Percentiles rank a stretch among this genome's conserved stretches.
Evolutionary conservation across 2,329 filamentous ascomycete species (phyloP).

Genomic region (Aspergillus floridensis): DNA sequence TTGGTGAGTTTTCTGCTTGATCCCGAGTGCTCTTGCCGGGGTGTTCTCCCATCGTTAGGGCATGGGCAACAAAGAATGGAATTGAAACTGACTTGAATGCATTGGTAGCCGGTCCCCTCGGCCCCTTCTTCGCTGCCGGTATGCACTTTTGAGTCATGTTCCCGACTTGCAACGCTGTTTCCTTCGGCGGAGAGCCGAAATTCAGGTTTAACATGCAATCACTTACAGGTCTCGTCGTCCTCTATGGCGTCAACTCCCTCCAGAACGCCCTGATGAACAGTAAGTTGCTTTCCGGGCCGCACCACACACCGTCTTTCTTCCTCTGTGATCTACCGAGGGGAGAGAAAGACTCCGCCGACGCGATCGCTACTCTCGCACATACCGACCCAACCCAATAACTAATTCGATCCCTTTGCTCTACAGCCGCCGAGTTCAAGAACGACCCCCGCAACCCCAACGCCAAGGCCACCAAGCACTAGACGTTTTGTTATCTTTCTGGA

Average conservation of each 20-base stretch:
- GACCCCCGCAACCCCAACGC: conserved; percentile 74
- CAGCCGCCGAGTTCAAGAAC: conserved; percentile 94
- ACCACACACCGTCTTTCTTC: no score
- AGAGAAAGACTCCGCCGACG: no score
- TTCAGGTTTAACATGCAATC: no score
- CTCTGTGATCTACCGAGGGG: no score
- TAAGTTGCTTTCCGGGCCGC: conserved; percentile 50
- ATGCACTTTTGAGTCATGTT: conserved; percentile 47
- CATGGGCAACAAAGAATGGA: conserved; percentile 16
- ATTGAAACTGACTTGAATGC: conserved; percentile 28
- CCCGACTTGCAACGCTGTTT: background rate
- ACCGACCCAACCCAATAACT: conserved; percentile 8
- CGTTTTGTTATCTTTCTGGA: conserved; percentile 12
- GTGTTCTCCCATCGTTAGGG: background rate
- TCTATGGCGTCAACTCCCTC: conserved; percentile 86
- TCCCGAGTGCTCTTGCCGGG: background rate
- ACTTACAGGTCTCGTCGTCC: conserved; percentile 70
- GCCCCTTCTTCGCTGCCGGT: conserved; percentile 93
- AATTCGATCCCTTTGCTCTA: conserved; percentile 15
- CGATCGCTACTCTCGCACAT: no score
- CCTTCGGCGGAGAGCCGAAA: no score
- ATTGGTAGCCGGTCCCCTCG: conserved; percentile 76
- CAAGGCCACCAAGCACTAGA: conserved; percentile 40
- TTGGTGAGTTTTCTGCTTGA: conserved; percentile 59
- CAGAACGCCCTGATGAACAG: conserved; percentile 74